These are phyloP conservation scores for Penicillium hesseltinei DNA, from an alignment of 2,329 filamentous ascomycete genomes.

Conservation along the genomic window DNA sequence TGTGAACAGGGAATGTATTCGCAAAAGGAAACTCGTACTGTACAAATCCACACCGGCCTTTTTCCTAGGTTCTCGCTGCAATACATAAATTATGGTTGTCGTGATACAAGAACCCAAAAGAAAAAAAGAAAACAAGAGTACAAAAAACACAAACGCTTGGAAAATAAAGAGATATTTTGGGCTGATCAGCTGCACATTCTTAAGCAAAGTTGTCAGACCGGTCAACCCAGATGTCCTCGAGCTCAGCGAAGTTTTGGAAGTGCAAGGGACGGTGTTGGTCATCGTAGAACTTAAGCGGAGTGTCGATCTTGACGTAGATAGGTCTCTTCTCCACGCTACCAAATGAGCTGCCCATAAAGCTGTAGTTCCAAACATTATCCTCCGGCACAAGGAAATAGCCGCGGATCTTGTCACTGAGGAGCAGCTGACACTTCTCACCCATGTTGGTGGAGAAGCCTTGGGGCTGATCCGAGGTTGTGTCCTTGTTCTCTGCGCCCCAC, in stretches of 20 bases:
- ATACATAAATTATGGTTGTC: constrained; percentile 26
- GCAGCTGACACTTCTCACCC: constrained; percentile 91
- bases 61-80: constrained; percentile 13
- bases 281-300: constrained; percentile 84
- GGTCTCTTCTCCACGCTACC: constrained; percentile 85
- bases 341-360: constrained; percentile 92
- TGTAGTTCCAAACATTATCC: constrained; percentile 91
- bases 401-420: constrained; percentile 88
- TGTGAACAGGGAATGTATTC: constrained; percentile 5
- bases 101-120: constrained; percentile 19
- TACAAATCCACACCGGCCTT: constrained; percentile 6
- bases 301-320: constrained; percentile 90
- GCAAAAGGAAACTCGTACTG: constrained; percentile 6
- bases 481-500: constrained; percentile 96
- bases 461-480: constrained; percentile 86
- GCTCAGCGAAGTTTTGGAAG: constrained; percentile 95
- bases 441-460: constrained; percentile 89
- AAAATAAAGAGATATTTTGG: constrained; percentile 13
- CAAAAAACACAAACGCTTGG: constrained; percentile 14
- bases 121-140: constrained; percentile 13
- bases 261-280: constrained; percentile 89
- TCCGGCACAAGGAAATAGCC: constrained; percentile 97
- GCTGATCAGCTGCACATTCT: constrained; percentile 26
- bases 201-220: constrained; percentile 89
- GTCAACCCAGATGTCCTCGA: constrained; percentile 97